These are phyloP conservation scores for Drosera spatulata DNA, from an alignment of 179 eudicot species.

Conservation along the genomic window DNA sequence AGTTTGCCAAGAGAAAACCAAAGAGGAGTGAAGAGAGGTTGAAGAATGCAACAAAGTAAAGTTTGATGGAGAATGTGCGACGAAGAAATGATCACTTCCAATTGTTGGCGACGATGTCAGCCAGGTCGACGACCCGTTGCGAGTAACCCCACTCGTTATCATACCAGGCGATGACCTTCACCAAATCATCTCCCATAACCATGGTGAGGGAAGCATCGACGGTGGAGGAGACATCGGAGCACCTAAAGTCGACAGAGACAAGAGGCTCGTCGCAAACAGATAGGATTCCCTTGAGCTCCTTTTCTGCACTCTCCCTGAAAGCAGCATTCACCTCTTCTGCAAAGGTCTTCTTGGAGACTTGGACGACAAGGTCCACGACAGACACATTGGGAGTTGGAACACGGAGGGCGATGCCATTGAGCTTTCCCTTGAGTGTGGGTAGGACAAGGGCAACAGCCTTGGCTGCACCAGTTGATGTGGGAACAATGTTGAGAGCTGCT, in stretches of 20 bases:
- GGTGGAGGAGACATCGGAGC: slow-evolving; percentile 84
- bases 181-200: slow-evolving; percentile 99
- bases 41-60: neutral
- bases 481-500: slow-evolving; percentile 95
- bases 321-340: slow-evolving; percentile 98
- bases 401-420: slow-evolving; percentile 95
- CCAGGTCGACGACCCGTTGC: slow-evolving; percentile 98
- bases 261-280: slow-evolving; percentile 96
- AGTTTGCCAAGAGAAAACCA: too few species aligned
- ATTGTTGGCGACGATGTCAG: slow-evolving; percentile 82
- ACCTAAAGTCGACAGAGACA: slow-evolving; percentile 83
- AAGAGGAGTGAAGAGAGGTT: too few species aligned
- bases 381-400: slow-evolving; percentile 99
- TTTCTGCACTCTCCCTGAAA: slow-evolving; percentile 71
- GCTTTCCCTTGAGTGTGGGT: slow-evolving; percentile 85
- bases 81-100: slow-evolving; percentile 40
- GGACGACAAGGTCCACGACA: slow-evolving; percentile 92
- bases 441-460: slow-evolving; percentile 97
- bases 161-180: slow-evolving; percentile 96
- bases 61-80: neutral
- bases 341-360: slow-evolving; percentile 87
- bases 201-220: slow-evolving; percentile 86
- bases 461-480: slow-evolving; percentile 96
- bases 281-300: slow-evolving; percentile 78
- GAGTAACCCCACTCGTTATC: slow-evolving; percentile 99